Base-by-base conservation (phyloP, 148 eudicot species). In the Salicornia ramosissima region DNA sequence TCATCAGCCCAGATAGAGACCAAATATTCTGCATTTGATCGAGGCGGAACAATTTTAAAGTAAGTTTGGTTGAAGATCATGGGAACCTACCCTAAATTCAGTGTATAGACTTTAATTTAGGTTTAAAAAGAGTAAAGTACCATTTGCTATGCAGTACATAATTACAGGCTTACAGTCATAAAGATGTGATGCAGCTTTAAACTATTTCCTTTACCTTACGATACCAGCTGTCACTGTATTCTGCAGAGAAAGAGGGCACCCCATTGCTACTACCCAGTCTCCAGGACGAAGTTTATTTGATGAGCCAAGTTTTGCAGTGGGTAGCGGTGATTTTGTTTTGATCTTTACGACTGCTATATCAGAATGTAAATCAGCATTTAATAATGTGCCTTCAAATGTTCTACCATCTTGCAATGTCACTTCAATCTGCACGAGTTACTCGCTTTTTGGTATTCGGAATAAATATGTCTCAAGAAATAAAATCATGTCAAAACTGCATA, bases 331-430 rank as follows among this genome's bases (percentile, higher is more conserved):
- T 76, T 84, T 92, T 2, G 98, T 84, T 53, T 83, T 88, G 75
- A 92, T 90, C 74, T 82, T 92, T 30, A 92, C 86, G 47, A 92
- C 80, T 24, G 98, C 98, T 43, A 92, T 85, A 85, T 93, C 98
- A 59, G 95, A 86, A 86, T 93, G 98, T 70, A 85, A 68, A 83
- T 93, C 98, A 68, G 88, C 92, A 88, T 93, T 88, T 76, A 90
- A 77, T 57, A 93, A 94, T 7, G 83, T 88, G 40, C 98, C 98
- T 82, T 88, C 95, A 78, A 83, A 93, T 61, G 84, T 81, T 67
- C 96, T 84, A 70, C 96, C 98, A 84, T 93, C 98, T 83, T 90
- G 98, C 80, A 93, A 79, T 47, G 98, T 90, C 76, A 93, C 98
- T 62, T 93, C 96, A 85, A 93, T 87, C 98, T 93, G 78, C 70